These are phyloP conservation scores for Exobasidium rhododendri DNA, from an alignment of 1,284 basidiomycete species.

Conservation along the genomic window DNA sequence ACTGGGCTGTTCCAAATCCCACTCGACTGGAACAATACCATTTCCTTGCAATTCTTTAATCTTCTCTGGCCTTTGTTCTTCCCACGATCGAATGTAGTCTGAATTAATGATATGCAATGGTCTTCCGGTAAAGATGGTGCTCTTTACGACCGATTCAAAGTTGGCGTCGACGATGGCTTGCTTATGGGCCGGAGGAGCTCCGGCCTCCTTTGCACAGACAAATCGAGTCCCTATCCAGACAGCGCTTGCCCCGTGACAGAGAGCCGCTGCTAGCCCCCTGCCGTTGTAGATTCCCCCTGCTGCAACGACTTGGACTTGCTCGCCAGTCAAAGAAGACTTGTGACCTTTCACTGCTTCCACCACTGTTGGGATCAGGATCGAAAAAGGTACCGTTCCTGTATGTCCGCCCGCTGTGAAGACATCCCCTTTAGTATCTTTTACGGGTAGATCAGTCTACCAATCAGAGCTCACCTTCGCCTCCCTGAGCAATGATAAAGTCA, in stretches of 20 bases:
- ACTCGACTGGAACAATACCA: constrained; percentile 42
- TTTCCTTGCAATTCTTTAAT: constrained; percentile 44
- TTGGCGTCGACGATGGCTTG: constrained; percentile 45
- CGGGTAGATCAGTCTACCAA: no score
- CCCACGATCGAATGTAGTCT: constrained; percentile 41
- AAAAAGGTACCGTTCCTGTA: constrained; percentile 44
- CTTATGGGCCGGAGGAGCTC: constrained; percentile 45
- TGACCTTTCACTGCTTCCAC: constrained; percentile 37
- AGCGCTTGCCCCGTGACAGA: constrained; percentile 40
- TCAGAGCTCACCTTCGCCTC: no score
- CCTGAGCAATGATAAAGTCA: constrained; percentile 48
- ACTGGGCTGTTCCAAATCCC: constrained; percentile 36
- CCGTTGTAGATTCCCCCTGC: constrained; percentile 44
- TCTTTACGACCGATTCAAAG: constrained; percentile 42
- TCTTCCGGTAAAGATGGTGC: constrained; percentile 62
- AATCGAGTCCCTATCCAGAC: constrained; percentile 70
- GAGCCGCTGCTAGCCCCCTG: constrained; percentile 40
- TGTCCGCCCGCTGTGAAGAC: constrained; percentile 49
- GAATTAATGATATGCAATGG: constrained; percentile 61
- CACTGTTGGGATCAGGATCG: constrained; percentile 39
- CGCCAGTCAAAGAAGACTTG: constrained; percentile 39
- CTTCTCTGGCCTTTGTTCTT: constrained; percentile 35
- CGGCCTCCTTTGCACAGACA: constrained; percentile 62
- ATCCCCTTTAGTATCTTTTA: no score
- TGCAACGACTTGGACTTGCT: constrained; percentile 39